phyloP scores from a whole-genome alignment of 2,329 filamentous ascomycete genomes.

The Nothomitra cinnamomea region DNA sequence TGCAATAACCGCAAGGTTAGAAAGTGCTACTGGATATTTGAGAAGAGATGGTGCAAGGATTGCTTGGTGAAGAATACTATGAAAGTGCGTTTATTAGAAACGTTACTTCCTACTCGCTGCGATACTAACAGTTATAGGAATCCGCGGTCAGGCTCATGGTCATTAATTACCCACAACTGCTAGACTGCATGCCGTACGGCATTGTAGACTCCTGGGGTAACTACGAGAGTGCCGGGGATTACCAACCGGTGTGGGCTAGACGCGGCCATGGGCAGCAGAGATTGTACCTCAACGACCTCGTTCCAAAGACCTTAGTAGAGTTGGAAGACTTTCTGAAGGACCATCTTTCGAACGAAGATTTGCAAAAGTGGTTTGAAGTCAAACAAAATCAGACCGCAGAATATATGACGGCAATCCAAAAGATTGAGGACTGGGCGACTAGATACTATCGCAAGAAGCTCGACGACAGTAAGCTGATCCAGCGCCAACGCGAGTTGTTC shows the following conservation, averaged over 20 bases:
- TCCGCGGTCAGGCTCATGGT: background rate
- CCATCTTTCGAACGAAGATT: background rate
- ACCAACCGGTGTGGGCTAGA: background rate
- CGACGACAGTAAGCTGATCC: conserved; percentile 18
- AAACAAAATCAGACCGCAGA: background rate
- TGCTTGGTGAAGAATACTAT: conserved; percentile 8
- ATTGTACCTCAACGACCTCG: background rate
- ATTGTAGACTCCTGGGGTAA: conserved; percentile 6
- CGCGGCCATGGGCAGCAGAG: conserved; percentile 1
- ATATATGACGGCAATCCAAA: conserved; percentile 4
- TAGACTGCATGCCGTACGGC: conserved; percentile 3
- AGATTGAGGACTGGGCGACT: conserved; percentile 7
- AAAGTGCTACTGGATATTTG: conserved; percentile 8
- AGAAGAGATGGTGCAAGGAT: conserved; percentile 4
- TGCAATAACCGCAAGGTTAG: conserved; percentile 4
- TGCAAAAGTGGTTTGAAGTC: background rate
- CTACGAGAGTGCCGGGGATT: conserved; percentile 4
- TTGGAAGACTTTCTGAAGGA: background rate
- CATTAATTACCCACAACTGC: background rate
- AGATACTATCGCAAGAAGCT: conserved; percentile 11
- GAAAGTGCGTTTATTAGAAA: background rate
- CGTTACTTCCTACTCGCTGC: background rate
- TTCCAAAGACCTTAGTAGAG: background rate
- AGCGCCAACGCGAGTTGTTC: conserved; percentile 17
- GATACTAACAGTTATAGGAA: background rate